A percentile compares a stretch with the other conserved stretches of the same genome.
Evolutionary conservation across 371 early-diverging fungal genomes (phyloP).

Genomic region (Rhizopus delemar): DNA sequence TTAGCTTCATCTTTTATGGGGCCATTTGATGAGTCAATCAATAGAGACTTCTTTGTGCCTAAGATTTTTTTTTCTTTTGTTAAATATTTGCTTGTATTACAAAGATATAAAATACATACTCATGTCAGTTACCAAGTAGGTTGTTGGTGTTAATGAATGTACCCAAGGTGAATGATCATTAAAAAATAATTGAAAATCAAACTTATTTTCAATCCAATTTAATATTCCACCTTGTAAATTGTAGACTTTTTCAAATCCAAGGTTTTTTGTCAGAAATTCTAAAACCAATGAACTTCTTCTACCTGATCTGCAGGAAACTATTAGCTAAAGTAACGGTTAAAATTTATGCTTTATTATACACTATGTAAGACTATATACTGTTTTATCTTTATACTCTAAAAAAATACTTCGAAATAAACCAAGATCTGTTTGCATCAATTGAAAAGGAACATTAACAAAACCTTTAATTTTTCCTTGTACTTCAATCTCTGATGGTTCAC

Average conservation of each 20-base stretch:
- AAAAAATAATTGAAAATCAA: slow-evolving; percentile 11
- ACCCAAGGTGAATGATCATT: slow-evolving; percentile 28
- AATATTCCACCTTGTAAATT: slow-evolving; percentile 26
- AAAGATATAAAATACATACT: slow-evolving; percentile 14
- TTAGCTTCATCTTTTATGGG: slow-evolving; percentile 4
- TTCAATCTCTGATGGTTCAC: slow-evolving; percentile 32
- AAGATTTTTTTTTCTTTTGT: neutral
- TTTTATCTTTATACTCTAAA: slow-evolving; percentile 15
- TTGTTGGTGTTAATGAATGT: neutral
- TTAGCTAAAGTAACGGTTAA: slow-evolving; percentile 2
- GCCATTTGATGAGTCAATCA: neutral
- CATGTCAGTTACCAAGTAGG: neutral
- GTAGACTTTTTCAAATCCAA: slow-evolving; percentile 21
- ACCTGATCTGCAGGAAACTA: slow-evolving; percentile 29
- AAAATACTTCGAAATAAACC: slow-evolving; percentile 26
- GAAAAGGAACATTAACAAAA: slow-evolving; percentile 33
- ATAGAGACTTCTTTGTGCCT: neutral
- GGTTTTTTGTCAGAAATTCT: slow-evolving; percentile 8
- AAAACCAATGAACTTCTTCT: slow-evolving; percentile 23
- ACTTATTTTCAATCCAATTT: slow-evolving; percentile 22
- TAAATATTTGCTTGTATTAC: neutral
- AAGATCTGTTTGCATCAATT: slow-evolving; percentile 20
- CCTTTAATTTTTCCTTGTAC: slow-evolving; percentile 30
- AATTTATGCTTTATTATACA: neutral
- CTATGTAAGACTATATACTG: slow-evolving; percentile 18